Evolutionary conservation across 2,329 filamentous ascomycete species (phyloP).

Genomic region (Lasiodiplodia gonubiensis): DNA sequence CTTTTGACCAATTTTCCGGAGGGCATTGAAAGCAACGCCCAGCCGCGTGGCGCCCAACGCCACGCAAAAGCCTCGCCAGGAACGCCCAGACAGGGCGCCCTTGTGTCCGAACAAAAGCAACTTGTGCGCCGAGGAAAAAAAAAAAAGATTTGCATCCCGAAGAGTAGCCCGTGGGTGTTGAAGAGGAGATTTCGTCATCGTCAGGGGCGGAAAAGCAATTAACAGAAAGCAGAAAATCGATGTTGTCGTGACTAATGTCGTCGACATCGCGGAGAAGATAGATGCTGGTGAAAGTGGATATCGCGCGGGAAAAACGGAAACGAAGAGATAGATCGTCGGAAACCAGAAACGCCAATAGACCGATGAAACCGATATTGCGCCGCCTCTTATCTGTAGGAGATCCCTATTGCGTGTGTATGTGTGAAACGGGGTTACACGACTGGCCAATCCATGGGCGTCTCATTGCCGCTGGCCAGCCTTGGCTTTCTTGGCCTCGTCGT

Average conservation of each 20-base stretch:
- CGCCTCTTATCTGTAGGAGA: neutral
- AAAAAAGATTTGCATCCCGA: neutral
- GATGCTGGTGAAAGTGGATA: neutral
- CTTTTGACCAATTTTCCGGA: neutral
- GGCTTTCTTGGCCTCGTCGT: conserved; percentile 7
- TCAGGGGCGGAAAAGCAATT: neutral
- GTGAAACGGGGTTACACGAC: neutral
- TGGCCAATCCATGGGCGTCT: neutral
- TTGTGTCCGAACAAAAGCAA: neutral
- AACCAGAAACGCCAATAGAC: neutral
- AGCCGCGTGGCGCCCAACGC: conserved; percentile 9
- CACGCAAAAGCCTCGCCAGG: neutral
- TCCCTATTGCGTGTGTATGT: neutral
- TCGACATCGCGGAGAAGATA: neutral
- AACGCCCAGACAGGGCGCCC: neutral
- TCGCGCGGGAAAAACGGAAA: neutral
- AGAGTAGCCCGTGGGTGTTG: neutral
- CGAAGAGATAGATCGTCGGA: neutral
- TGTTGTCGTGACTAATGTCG: neutral
- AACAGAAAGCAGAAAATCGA: neutral
- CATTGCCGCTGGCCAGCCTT: neutral
- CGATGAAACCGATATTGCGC: neutral
- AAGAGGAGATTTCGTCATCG: neutral
- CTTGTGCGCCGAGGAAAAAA: neutral
- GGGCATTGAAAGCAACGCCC: conserved; percentile 1